Conservation (phyloP, 345 rosid genomes). For the Firmiana major region DNA sequence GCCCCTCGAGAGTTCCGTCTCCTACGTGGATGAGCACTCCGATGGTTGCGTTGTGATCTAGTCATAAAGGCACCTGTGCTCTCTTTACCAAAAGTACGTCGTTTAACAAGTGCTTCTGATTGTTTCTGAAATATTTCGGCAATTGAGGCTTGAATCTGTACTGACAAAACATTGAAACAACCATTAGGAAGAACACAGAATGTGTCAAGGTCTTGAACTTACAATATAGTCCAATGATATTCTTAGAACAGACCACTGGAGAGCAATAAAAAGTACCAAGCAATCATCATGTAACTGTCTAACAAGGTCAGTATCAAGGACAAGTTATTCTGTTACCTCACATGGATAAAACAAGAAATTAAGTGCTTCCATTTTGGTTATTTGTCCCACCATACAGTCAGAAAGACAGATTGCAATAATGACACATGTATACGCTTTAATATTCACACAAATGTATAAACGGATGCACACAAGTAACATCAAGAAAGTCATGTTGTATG, state of each 20-base stretch:
- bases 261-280: neutral
- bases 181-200: neutral
- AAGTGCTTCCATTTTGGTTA: neutral
- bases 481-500: neutral
- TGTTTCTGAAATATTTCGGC: constrained; percentile 78
- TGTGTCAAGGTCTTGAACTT: neutral
- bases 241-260: neutral
- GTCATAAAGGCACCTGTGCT: constrained; percentile 28
- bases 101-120: constrained; percentile 71
- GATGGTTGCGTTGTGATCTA: constrained; percentile 52
- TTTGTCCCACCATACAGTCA: neutral
- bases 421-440: neutral
- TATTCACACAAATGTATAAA: constrained; percentile 8
- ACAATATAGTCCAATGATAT: neutral
- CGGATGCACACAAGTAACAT: neutral
- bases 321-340: neutral
- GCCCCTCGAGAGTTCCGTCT: constrained; percentile 49
- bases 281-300: neutral
- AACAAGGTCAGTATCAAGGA: neutral
- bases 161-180: constrained; percentile 19
- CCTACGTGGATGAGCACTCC: constrained; percentile 47
- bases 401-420: neutral
- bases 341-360: neutral
- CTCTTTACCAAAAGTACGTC: constrained; percentile 59
- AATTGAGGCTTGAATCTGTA: constrained; percentile 89